Evolutionary conservation across 2,329 filamentous ascomycete species (phyloP).

Genomic region (Nemania serpens): DNA sequence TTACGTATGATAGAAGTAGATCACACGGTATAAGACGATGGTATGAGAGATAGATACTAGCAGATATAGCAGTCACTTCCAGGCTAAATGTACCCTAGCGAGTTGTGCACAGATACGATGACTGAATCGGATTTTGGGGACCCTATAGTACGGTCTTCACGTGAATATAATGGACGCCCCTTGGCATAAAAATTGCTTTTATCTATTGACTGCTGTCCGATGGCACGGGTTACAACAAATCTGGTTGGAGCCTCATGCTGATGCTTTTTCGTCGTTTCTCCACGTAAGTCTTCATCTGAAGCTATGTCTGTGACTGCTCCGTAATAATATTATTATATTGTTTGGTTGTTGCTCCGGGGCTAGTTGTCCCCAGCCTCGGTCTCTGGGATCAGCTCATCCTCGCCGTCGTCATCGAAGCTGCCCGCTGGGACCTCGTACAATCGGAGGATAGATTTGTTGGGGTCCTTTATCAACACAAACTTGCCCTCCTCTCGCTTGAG

Average conservation of each 20-base stretch:
- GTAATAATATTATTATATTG: not conserved
- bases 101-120: not conserved
- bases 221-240: not conserved
- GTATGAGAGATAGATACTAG: too few species aligned
- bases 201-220: constrained; percentile 1
- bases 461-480: constrained; percentile 85
- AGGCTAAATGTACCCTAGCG: not conserved
- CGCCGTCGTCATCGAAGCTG: constrained; percentile 89
- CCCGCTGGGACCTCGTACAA: constrained; percentile 87
- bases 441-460: constrained; percentile 93
- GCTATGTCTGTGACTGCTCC: not conserved
- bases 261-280: not conserved
- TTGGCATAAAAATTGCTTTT: constrained; percentile 8
- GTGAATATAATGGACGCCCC: too few species aligned
- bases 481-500: constrained; percentile 78
- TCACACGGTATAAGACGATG: too few species aligned
- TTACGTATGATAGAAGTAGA: too few species aligned
- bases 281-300: not conserved
- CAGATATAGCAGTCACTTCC: not conserved
- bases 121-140: not conserved
- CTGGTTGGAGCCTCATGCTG: not conserved
- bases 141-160: too few species aligned
- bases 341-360: not conserved
- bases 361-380: constrained; percentile 41
- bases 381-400: constrained; percentile 67